phyloP scores from a whole-genome alignment of 257 asterid species.

The Lycium ferocissimum region DNA sequence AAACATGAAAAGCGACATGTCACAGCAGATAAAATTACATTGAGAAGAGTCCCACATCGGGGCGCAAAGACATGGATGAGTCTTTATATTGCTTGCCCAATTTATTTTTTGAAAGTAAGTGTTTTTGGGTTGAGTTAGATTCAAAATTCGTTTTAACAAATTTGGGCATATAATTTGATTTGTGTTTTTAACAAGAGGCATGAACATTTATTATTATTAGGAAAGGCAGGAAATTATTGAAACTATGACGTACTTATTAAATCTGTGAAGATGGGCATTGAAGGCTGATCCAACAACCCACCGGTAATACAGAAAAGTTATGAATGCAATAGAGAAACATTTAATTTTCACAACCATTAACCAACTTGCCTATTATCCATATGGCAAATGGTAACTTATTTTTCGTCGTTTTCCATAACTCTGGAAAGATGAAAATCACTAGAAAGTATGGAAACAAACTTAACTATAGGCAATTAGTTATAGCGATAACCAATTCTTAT shows the following conservation, averaged over 20 bases:
- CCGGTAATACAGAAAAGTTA: slow-evolving; percentile 44
- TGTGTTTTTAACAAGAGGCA: slow-evolving; percentile 44
- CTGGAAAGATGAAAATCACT: background rate
- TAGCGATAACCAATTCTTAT: background rate
- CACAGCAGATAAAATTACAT: background rate
- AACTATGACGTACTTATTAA: slow-evolving; percentile 21
- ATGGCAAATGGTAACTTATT: background rate
- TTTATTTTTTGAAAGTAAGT: no score
- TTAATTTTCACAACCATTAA: slow-evolving; percentile 23
- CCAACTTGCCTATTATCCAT: slow-evolving; percentile 21
- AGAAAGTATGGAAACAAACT: background rate
- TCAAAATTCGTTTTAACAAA: no score
- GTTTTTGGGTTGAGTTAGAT: no score
- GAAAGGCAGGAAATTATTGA: background rate
- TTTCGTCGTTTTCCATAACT: background rate
- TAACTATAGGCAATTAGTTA: no score
- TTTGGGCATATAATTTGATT: background rate
- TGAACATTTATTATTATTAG: slow-evolving; percentile 20
- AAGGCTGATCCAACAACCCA: slow-evolving; percentile 61
- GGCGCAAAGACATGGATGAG: no score
- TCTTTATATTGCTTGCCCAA: no score
- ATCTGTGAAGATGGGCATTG: slow-evolving; percentile 44
- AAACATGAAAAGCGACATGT: background rate
- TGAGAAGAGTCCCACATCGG: no score
- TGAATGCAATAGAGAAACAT: background rate